These are phyloP conservation scores for Trichosporon ovoides DNA, from an alignment of 1,284 basidiomycete genomes.

Conservation along the genomic window DNA sequence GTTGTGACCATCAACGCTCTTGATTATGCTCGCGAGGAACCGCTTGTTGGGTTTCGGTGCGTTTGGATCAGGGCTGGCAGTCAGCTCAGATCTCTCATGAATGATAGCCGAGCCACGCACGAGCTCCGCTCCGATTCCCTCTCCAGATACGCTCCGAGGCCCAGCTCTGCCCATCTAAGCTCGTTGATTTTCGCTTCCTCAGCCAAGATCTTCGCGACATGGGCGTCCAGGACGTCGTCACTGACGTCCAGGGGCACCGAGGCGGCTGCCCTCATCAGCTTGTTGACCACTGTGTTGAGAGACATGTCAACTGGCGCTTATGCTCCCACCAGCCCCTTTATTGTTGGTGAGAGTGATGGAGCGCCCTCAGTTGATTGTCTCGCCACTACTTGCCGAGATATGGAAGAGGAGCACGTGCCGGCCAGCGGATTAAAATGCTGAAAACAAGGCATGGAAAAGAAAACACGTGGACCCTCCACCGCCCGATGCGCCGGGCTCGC, in stretches of 20 bases:
- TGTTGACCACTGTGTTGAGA: conserved; percentile 76
- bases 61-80: conserved; percentile 39
- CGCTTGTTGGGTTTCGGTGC: conserved; percentile 83
- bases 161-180: conserved; percentile 51
- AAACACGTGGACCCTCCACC: conserved; percentile 4
- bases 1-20: conserved; percentile 87
- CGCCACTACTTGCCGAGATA: neutral
- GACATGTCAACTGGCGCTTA: conserved; percentile 22
- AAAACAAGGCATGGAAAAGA: neutral
- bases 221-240: conserved; percentile 78
- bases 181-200: conserved; percentile 86
- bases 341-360: neutral
- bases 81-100: conserved; percentile 8
- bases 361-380: neutral
- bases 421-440: neutral
- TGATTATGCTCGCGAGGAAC: conserved; percentile 79
- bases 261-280: conserved; percentile 71
- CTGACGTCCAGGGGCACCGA: conserved; percentile 60
- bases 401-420: neutral
- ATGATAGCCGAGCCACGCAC: conserved; percentile 54
- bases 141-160: conserved; percentile 39
- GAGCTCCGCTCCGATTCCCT: conserved; percentile 53
- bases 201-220: conserved; percentile 80
- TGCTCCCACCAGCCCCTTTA: neutral
- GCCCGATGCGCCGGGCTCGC: conserved; percentile 1